Evolutionary conservation across 2,329 filamentous ascomycete species (phyloP).

Genomic region (Xylariaceae sp.): DNA sequence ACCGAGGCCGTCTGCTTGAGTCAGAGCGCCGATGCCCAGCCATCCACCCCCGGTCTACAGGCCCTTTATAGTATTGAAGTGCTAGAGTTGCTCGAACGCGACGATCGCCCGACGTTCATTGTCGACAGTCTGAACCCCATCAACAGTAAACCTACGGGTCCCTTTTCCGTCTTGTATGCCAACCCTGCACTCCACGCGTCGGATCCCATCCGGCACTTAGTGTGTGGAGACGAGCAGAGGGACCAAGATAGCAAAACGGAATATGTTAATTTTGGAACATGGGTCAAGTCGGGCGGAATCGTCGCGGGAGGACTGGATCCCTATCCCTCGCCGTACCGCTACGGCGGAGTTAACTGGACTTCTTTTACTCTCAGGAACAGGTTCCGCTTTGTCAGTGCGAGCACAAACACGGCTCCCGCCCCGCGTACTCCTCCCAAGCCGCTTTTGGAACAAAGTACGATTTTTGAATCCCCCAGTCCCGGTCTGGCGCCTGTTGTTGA

Average conservation of each 20-base stretch:
- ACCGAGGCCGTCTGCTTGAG: slow-evolving; percentile 48
- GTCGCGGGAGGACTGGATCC: slow-evolving; percentile 49
- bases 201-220: slow-evolving; percentile 48
- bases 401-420: slow-evolving; percentile 35
- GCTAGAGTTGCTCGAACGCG: slow-evolving; percentile 68
- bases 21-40: slow-evolving; percentile 47
- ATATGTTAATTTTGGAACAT: slow-evolving; percentile 62
- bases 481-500: slow-evolving; percentile 35
- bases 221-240: slow-evolving; percentile 46
- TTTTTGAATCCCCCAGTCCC: slow-evolving; percentile 34
- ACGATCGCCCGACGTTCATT: slow-evolving; percentile 71
- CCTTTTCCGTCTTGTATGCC: slow-evolving; percentile 59
- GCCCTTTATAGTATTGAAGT: slow-evolving; percentile 61
- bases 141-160: slow-evolving; percentile 46
- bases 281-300: slow-evolving; percentile 56
- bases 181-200: slow-evolving; percentile 62
- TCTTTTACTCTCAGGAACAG: slow-evolving; percentile 63
- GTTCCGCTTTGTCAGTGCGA: slow-evolving; percentile 63
- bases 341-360: slow-evolving; percentile 64
- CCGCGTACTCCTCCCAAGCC: slow-evolving; percentile 38
- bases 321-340: slow-evolving; percentile 51
- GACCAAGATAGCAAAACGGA: slow-evolving; percentile 41
- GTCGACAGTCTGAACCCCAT: slow-evolving; percentile 58
- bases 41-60: slow-evolving; percentile 44
- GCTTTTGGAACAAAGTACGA: slow-evolving; percentile 34